These are phyloP conservation scores for Fusarium chuoi DNA, from an alignment of 2,329 filamentous ascomycete genomes.

Conservation along the genomic window DNA sequence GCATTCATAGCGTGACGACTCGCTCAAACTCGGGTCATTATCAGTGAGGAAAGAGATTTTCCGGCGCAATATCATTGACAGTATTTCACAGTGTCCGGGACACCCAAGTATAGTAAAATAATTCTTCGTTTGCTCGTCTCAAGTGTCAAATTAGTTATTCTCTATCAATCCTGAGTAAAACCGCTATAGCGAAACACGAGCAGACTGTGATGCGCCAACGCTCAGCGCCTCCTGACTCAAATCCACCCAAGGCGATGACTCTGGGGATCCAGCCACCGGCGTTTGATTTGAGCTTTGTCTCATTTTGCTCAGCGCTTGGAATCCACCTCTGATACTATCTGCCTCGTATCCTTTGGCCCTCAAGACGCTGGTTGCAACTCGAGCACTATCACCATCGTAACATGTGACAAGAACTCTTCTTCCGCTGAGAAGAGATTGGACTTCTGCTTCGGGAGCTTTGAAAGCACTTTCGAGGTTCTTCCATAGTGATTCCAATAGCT, in stretches of 20 bases:
- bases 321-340: constrained; percentile 58
- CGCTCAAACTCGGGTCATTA: background rate
- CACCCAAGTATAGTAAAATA: background rate
- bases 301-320: constrained; percentile 54
- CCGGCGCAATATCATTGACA: background rate
- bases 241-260: constrained; percentile 17
- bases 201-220: background rate
- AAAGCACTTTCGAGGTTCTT: constrained; percentile 57
- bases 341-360: constrained; percentile 60
- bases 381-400: constrained; percentile 64
- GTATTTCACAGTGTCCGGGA: too few species aligned
- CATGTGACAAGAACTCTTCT: constrained; percentile 59
- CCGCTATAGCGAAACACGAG: constrained; percentile 4
- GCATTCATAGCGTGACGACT: background rate
- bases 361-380: constrained; percentile 64
- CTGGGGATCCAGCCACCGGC: background rate
- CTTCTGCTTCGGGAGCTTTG: constrained; percentile 35
- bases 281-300: constrained; percentile 9
- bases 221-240: constrained; percentile 4
- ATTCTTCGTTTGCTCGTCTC: background rate
- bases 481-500: constrained; percentile 59
- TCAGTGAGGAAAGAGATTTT: too few species aligned
- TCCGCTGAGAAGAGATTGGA: constrained; percentile 39
- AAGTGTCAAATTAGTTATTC: background rate
- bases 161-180: background rate